These are phyloP conservation scores for Claviceps africana DNA, from an alignment of 2,329 filamentous ascomycete genomes.

Conservation along the genomic window DNA sequence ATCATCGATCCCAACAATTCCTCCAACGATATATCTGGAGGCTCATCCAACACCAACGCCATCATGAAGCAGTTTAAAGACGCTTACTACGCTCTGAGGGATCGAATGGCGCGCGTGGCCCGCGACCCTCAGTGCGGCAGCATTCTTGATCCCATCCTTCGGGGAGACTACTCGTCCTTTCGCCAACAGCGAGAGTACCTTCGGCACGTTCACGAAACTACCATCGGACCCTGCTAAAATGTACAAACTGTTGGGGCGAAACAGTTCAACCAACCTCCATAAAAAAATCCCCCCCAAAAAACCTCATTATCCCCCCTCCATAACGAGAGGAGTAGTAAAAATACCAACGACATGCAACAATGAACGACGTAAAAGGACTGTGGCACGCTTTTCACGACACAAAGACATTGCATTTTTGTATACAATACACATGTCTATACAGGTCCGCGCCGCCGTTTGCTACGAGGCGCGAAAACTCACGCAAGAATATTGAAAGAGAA, in stretches of 20 bases:
- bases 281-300: no score
- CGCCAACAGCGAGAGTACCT: conserved; percentile 52
- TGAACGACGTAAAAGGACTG: neutral
- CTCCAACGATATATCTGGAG: conserved; percentile 79
- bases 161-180: conserved; percentile 68
- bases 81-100: conserved; percentile 43
- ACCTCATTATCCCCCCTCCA: no score
- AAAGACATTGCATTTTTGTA: neutral
- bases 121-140: conserved; percentile 14
- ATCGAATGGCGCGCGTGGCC: conserved; percentile 41
- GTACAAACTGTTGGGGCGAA: conserved; percentile 5
- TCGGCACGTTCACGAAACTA: conserved; percentile 33
- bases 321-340: no score
- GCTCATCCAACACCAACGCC: conserved; percentile 54
- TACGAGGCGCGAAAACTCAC: neutral
- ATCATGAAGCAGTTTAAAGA: conserved; percentile 58
- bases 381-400: neutral
- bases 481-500: neutral
- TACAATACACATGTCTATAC: neutral
- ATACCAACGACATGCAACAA: no score
- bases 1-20: conserved; percentile 86
- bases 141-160: conserved; percentile 58
- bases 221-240: conserved; percentile 20
- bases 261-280: no score
- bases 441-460: neutral